Evolutionary conservation across 2,329 filamentous ascomycete species (phyloP), one percentile per base, ranked within the genome.

Genomic region (Scolecobasidium constrictum): DNA sequence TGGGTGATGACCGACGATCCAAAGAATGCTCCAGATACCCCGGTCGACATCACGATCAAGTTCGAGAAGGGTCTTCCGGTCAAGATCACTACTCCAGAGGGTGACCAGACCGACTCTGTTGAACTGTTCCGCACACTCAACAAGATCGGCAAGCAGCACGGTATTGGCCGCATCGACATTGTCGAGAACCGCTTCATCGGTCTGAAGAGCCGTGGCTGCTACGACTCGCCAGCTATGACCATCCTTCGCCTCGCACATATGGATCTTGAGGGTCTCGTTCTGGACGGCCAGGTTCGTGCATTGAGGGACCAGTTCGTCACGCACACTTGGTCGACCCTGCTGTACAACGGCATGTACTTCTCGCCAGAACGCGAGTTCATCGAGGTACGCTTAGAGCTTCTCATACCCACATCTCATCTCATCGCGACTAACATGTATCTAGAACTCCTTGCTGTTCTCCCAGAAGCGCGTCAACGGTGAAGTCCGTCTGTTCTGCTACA

Each of bases 161-260:
- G 85, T 59, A 75, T 90, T 51, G 85, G 84, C 54, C 72, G 85
- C 55, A 81, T 90, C 51, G 84, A 90, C 62, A 90, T 90, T 57
- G 83, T 88, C 47, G 83, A 86, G 61, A 83, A 84, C 68, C 75
- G 84, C 42, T 85, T 82, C 68, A 82, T 85, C 56, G 84, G 83
- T 49, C 71, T 88, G 54, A 88, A 88, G 71, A 80, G 74, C 52
- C 77, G 84, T 55, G 84, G 84, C 54, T 88, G 83, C 70, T 88
- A 88, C 68, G 84, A 88, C 48, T 64, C 63, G 34, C 62, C 56
- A 37, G 59, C 57, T 52, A 61, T 63, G 55, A 63, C 58, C 21
- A 58, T 63, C 54, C 70, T 77, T 35, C 68, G 74, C 44, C 59
- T 65, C 40, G 74, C 74, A 2, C 75, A 78, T 60, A 58, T 79